These are phyloP conservation scores for Irpex lacteus DNA, from an alignment of 1,284 basidiomycete genomes.

Conservation along the genomic window DNA sequence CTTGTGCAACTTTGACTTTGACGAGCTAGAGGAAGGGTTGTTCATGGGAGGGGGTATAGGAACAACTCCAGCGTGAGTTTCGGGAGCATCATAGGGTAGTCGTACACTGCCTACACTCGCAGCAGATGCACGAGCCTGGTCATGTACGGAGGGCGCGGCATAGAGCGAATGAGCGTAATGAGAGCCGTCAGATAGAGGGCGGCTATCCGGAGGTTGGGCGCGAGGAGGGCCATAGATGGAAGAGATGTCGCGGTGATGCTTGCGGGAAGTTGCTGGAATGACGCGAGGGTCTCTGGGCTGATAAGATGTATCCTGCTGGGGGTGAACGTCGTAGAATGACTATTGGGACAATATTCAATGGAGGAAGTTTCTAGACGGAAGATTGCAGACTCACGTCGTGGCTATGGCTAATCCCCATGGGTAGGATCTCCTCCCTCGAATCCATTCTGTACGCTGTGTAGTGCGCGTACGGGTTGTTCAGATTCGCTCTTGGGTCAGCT, in stretches of 20 bases:
- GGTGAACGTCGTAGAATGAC: neutral
- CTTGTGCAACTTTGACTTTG: neutral
- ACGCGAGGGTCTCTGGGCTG: neutral
- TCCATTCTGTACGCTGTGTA: conserved; percentile 26
- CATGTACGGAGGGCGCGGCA: conserved; percentile 1
- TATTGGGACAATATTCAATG: neutral
- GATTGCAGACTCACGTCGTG: neutral
- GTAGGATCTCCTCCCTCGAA: conserved; percentile 27
- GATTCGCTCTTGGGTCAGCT: conserved; percentile 31
- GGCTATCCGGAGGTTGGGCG: neutral
- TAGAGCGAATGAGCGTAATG: conserved; percentile 5
- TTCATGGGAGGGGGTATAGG: conserved; percentile 2
- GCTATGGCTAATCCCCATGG: conserved; percentile 9
- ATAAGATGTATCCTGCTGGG: neutral
- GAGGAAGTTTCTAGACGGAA: conserved; percentile 2
- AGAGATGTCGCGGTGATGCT: conserved; percentile 4
- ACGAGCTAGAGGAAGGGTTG: neutral
- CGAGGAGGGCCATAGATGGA: conserved; percentile 10
- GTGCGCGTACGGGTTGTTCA: conserved; percentile 26
- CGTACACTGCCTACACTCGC: conserved; percentile 4
- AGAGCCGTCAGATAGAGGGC: conserved; percentile 7
- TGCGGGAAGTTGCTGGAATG: neutral
- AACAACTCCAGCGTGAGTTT: neutral
- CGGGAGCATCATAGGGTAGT: conserved; percentile 13
- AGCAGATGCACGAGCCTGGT: conserved; percentile 4